phyloP scores from a whole-genome alignment of 257 asterid species.

The Forsythia suspensa region DNA sequence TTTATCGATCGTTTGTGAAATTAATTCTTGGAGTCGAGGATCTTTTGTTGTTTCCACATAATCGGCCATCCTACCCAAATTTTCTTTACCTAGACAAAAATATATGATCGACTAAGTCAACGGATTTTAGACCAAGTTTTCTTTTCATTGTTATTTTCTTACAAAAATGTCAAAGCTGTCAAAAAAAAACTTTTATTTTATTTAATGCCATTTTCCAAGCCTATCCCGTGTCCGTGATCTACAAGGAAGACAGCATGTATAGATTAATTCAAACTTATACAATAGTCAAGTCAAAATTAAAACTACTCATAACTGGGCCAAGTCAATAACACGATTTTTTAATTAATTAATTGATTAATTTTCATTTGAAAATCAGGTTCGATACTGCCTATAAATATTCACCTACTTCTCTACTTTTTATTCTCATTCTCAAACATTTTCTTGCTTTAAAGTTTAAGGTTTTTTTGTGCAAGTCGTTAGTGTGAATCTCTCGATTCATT shows the following conservation, averaged over 20 bases:
- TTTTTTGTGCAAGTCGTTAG: neutral
- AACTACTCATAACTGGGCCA: neutral
- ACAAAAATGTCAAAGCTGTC: neutral
- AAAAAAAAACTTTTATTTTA: neutral
- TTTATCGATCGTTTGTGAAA: too few relatives aligned
- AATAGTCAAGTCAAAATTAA: neutral
- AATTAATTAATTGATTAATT: neutral
- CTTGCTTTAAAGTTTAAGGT: neutral
- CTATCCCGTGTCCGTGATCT: neutral
- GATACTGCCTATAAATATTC: constrained; percentile 19
- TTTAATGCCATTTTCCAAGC: neutral
- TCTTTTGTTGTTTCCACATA: neutral
- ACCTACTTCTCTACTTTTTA: neutral
- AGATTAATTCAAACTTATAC: neutral
- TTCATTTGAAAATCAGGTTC: neutral
- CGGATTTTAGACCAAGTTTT: neutral
- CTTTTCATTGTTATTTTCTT: neutral
- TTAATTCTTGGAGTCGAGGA: too few relatives aligned
- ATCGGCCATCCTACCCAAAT: neutral
- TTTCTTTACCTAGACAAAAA: neutral
- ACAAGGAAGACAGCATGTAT: neutral
- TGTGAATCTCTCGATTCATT: too few relatives aligned
- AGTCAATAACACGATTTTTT: neutral
- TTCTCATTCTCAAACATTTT: neutral
- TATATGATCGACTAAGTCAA: neutral